Conservation (phyloP, 2,329 filamentous ascomycete species). For the Septoria petroselini region DNA sequence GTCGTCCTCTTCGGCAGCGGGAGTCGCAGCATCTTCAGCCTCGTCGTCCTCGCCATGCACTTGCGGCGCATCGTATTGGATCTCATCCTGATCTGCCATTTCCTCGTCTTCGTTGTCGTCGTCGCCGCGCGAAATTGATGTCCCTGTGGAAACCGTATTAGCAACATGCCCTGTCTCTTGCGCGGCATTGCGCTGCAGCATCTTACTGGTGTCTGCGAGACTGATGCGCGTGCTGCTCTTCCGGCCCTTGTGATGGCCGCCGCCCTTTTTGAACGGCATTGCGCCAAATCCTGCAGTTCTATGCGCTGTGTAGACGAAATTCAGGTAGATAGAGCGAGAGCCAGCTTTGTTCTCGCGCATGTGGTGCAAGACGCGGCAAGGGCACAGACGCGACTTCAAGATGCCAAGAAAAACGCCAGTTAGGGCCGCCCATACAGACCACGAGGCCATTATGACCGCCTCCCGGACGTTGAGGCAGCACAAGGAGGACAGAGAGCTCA, state of each 20-base stretch:
- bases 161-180: constrained; percentile 9
- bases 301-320: background rate
- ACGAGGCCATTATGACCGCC: too few species aligned
- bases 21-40: constrained; percentile 28
- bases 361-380: background rate
- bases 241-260: constrained; percentile 27
- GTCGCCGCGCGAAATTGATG: constrained; percentile 27
- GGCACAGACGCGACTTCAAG: background rate
- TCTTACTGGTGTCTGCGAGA: constrained; percentile 22
- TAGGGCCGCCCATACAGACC: too few species aligned
- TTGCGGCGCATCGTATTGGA: constrained; percentile 25
- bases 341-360: background rate
- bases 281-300: background rate
- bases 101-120: constrained; percentile 34
- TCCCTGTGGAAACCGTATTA: constrained; percentile 22
- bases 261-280: constrained; percentile 34
- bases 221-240: constrained; percentile 26
- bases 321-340: background rate
- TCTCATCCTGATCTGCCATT: constrained; percentile 33
- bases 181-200: constrained; percentile 7
- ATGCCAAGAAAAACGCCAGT: too few species aligned
- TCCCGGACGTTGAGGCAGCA: too few species aligned
- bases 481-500: too few species aligned
- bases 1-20: constrained; percentile 32
- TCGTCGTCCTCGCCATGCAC: constrained; percentile 22